These are phyloP conservation scores for Fraxinus latifolia DNA, from an alignment of 305 asterid species.

Conservation along the genomic window DNA sequence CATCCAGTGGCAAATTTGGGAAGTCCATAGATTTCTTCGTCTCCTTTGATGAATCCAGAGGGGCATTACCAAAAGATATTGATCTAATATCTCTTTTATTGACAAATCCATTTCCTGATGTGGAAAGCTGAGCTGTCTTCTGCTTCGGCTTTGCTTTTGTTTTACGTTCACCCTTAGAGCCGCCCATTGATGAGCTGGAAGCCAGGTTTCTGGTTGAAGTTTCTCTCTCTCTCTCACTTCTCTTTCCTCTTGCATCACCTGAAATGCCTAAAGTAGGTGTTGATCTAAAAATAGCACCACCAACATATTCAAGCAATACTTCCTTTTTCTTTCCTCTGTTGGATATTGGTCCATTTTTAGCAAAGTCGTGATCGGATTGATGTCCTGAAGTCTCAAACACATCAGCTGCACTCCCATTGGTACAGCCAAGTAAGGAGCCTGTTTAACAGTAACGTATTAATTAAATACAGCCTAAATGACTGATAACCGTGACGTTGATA, in stretches of 20 bases:
- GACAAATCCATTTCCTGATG: conserved; percentile 57
- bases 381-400: conserved; percentile 38
- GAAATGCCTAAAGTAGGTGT: conserved; percentile 46
- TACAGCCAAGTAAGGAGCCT: conserved; percentile 29
- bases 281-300: conserved; percentile 46
- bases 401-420: conserved; percentile 36
- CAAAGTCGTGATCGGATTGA: conserved; percentile 48
- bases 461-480: conserved; percentile 20
- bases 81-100: conserved; percentile 53
- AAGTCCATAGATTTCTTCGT: conserved; percentile 41
- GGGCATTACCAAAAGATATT: conserved; percentile 39
- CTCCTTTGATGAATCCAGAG: conserved; percentile 33
- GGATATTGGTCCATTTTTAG: conserved; percentile 59
- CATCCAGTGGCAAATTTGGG: conserved; percentile 47
- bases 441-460: conserved; percentile 13
- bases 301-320: conserved; percentile 67
- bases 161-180: conserved; percentile 80
- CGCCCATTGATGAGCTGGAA: conserved; percentile 42
- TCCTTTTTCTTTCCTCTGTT: conserved; percentile 89
- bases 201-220: conserved; percentile 35
- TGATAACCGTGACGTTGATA: neutral
- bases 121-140: conserved; percentile 77
- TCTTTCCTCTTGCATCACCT: conserved; percentile 80
- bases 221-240: conserved; percentile 45
- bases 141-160: conserved; percentile 77